Evolutionary conservation across 192 early-diverging fungal species (phyloP), one percentile per base, ranked within the genome.

Genomic region (Gamsiella multidivaricata): DNA sequence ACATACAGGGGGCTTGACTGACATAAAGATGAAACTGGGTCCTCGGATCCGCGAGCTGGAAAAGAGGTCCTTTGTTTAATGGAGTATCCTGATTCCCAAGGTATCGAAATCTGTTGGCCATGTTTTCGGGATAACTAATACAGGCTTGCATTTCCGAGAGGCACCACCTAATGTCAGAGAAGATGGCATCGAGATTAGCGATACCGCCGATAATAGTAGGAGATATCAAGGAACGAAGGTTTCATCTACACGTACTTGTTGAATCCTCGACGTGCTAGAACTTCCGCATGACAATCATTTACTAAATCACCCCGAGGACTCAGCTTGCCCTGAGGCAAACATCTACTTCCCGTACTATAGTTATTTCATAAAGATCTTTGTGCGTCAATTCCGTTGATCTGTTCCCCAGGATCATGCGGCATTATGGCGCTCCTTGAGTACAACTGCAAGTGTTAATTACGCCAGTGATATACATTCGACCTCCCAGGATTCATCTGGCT

Each of bases 251-350:
- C 59, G 29, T 88, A 94, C 88, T 83, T 86, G 31, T 92, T 68
- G 59, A 97, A 88, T 25, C 85, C 86, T 52, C 96, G 85, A 15
- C 94, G 88, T 31, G 93, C 91, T n/a, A 97, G 70, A 0, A 97
- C 80, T 80, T 97, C 96, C 2, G 94, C 96, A 80, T 97, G 96
- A 67, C 85, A 87, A 83, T 97, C 96, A 75, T 93, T 88, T 0
- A 97, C 62, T 6, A 86, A 39, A 53, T 90, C 89, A 28, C 95
- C 94, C 31, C 76, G 76, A 1, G 45, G 61, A 60, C 83, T 80
- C 31, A 92, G 81, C 73, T 90, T 88, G 42, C 73, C 81, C 32
- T 79, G 69, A 33, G 87, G 82, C 33, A 94, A 80, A 55, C 96
- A 97, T 80, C 96, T 97, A 28, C 95, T 84, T 14, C 96, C 96